Base-by-base conservation (phyloP, 768 basidiomycete genomes). In the Mycena venus region DNA sequence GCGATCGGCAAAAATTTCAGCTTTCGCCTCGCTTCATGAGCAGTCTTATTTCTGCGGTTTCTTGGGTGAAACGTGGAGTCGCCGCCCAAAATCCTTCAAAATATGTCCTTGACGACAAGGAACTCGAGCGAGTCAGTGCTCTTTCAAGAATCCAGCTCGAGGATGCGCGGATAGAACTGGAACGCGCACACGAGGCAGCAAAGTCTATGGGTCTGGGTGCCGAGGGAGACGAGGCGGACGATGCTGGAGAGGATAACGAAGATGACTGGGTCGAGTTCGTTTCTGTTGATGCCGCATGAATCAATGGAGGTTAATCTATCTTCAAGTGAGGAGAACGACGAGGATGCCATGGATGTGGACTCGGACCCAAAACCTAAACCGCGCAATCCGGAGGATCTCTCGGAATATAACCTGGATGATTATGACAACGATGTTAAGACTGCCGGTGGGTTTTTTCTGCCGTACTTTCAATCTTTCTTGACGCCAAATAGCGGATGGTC, bases 211-310 rank as follows among this genome's bases (percentile, higher is more conserved):
- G 90, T 1, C 88, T 87, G 74, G 91, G 91, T 4, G 90, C 88
- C 1, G 92, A 93, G 73, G 92, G 88, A 4, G 91, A 90, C 0
- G 93, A 92, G 62, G 93, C 87, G 0, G 93, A 80, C 31, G 88
- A 85, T 32, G 72, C 58, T 12, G 76, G 38, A 7, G 84, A 83
- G 0, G 84, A 84, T 14, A 86, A 87, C 75, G 89, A 88, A 60
- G 87, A 86, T 14, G 88, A 89, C 27, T 97, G 97, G 97, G 93
- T 96, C 79, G 96, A 97, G 97, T 98, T 86, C 89, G 96, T 92
- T 19, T 47, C 42, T 69, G 69, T 70, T 76, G 63, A 32, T 55
- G 72, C 59, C 31, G 49, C 69, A 62, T 29, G 58, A 34, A 70
- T 65, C 63, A 29, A 58, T 38, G 25, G 65, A 55, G 38, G 64